Conservation (phyloP, 2,329 filamentous ascomycete genomes). For the Fusarium oxysporum region DNA sequence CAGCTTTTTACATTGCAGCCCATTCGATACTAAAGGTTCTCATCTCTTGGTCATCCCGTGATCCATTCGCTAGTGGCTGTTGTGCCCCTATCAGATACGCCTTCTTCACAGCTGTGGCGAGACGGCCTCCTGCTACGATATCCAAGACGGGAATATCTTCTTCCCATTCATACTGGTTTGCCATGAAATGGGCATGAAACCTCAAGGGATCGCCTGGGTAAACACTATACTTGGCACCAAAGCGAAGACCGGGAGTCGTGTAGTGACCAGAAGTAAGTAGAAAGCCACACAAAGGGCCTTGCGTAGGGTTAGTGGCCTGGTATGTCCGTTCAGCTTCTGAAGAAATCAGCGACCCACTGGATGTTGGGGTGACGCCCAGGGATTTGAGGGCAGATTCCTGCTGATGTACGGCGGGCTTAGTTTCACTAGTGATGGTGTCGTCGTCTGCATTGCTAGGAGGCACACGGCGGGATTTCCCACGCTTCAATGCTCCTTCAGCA, state of each 20-base stretch:
- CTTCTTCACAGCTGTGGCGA: constrained; percentile 97
- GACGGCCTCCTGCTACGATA: constrained; percentile 83
- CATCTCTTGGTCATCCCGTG: constrained; percentile 56
- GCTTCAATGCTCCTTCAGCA: constrained; percentile 44
- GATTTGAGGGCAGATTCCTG: constrained; percentile 32
- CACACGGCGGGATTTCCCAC: constrained; percentile 13
- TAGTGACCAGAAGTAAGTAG: constrained; percentile 85
- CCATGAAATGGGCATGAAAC: constrained; percentile 95
- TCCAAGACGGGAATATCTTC: constrained; percentile 87
- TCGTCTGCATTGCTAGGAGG: constrained; percentile 22
- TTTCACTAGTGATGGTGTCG: constrained; percentile 32
- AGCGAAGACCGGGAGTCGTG: constrained; percentile 90
- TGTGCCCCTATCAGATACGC: constrained; percentile 87
- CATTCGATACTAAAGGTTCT: constrained; percentile 90
- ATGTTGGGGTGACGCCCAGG: constrained; percentile 53
- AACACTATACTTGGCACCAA: constrained; percentile 93
- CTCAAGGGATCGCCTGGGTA: constrained; percentile 95
- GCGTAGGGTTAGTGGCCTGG: constrained; percentile 24
- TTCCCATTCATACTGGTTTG: constrained; percentile 87
- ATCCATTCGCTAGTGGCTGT: constrained; percentile 51
- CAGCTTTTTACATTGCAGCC: constrained; percentile 81
- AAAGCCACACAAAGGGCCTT: constrained; percentile 77
- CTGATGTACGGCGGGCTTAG: constrained; percentile 22
- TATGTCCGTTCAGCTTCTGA: constrained; percentile 20
- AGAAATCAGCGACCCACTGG: constrained; percentile 48